Conservation (phyloP, 371 early-diverging fungal genomes). For the Capillidium heterosporum region DNA sequence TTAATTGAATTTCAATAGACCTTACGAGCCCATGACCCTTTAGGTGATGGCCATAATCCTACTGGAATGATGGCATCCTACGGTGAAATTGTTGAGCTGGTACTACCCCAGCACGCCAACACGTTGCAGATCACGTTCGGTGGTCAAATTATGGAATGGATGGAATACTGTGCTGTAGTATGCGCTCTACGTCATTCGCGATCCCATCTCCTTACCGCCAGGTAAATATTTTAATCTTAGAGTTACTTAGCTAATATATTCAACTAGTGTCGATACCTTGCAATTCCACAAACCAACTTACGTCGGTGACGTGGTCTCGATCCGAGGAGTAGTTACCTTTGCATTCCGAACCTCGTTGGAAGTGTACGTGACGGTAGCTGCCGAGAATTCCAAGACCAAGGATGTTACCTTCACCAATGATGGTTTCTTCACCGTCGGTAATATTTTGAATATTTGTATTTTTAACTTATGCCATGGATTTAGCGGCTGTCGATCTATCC, state of each 20-base stretch:
- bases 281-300: conserved; percentile 28
- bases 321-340: conserved; percentile 27
- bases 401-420: conserved; percentile 1
- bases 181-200: conserved; percentile 38
- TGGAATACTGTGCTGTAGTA: conserved; percentile 45
- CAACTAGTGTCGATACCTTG: conserved; percentile 23
- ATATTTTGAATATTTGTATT: background rate
- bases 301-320: conserved; percentile 34
- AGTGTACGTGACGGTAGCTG: conserved; percentile 18
- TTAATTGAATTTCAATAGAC: background rate
- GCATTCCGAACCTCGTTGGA: conserved; percentile 32
- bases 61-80: background rate
- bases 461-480: no score
- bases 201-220: conserved; percentile 35
- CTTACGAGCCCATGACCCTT: background rate
- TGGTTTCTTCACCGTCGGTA: conserved; percentile 5
- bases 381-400: background rate
- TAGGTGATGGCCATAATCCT: background rate
- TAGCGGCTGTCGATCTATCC: no score
- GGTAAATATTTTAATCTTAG: conserved; percentile 14
- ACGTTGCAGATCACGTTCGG: conserved; percentile 53
- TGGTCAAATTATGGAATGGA: conserved; percentile 62
- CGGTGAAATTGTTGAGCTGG: conserved; percentile 41
- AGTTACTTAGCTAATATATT: background rate
- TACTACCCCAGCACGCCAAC: conserved; percentile 62